A percentile compares a stretch with the other conserved stretches of the same genome.
phyloP scores from a whole-genome alignment of 163 green algal genomes.

The Volvox carteri region DNA sequence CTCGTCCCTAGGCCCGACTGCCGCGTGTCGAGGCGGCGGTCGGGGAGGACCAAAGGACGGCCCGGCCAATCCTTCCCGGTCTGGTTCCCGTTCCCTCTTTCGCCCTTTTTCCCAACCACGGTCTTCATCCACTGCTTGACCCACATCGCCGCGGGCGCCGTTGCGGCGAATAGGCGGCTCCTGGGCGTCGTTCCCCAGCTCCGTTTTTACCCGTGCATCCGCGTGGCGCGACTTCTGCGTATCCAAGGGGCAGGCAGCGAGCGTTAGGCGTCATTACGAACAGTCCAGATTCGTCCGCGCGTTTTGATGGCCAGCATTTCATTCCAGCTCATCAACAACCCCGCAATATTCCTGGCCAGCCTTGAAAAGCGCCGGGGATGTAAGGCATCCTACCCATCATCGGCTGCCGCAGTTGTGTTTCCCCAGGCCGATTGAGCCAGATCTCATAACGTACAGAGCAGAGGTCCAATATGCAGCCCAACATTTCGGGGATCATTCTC shows the following conservation, averaged over 20 bases:
- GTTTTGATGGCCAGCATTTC: no score
- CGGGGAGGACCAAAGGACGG: slow-evolving; percentile 28
- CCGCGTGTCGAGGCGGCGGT: background rate
- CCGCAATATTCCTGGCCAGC: no score
- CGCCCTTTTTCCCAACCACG: background rate
- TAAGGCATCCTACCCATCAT: no score
- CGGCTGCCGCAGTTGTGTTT: no score
- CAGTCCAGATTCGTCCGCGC: no score
- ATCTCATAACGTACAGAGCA: no score
- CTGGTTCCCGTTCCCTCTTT: background rate
- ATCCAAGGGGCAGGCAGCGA: background rate
- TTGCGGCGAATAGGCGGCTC: background rate
- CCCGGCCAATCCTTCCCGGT: background rate
- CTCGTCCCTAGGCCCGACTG: background rate
- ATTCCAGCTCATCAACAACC: no score
- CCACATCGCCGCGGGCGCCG: background rate
- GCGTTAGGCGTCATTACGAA: no score
- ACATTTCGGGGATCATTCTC: no score
- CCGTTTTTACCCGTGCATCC: background rate
- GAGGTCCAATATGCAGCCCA: no score
- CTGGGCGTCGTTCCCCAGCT: background rate
- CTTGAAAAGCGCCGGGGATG: no score
- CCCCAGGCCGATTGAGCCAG: no score
- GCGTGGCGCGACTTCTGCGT: background rate
- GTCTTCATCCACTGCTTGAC: background rate